phyloP scores from a whole-genome alignment of 352 stramenopile species.

The Pythium dissimile region DNA sequence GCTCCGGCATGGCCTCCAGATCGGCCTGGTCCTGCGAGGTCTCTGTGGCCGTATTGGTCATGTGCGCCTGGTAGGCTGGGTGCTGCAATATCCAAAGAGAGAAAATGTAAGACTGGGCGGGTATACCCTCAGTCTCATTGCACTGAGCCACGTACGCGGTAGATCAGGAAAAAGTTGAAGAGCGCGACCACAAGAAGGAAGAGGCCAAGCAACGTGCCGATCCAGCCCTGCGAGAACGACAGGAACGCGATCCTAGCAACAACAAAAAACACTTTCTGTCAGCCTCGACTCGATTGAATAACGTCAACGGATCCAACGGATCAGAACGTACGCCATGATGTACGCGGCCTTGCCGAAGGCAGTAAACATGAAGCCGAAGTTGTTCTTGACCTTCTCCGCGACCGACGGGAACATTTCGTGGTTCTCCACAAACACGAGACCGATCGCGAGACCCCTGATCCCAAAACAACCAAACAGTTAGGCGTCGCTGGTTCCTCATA shows the following conservation, averaged over 20 bases:
- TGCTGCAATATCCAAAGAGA: constrained; percentile 31
- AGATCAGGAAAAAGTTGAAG: constrained; percentile 89
- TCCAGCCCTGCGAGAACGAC: constrained; percentile 74
- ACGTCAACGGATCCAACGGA: constrained; percentile 1
- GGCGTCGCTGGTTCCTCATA: not conserved
- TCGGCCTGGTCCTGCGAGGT: constrained; percentile 55
- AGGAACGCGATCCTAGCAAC: constrained; percentile 68
- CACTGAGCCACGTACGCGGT: constrained; percentile 53
- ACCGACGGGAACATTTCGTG: constrained; percentile 79
- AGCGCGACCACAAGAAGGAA: constrained; percentile 73
- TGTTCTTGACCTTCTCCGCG: constrained; percentile 76
- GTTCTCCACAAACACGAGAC: constrained; percentile 81
- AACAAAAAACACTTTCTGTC: not conserved
- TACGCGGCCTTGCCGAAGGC: constrained; percentile 78
- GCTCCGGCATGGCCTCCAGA: constrained; percentile 70
- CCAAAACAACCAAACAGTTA: not conserved
- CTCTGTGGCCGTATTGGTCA: constrained; percentile 55
- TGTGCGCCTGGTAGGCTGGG: constrained; percentile 72
- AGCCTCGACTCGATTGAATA: too few relatives aligned
- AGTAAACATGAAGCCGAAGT: constrained; percentile 89
- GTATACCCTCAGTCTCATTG: too few relatives aligned
- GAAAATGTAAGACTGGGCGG: too few relatives aligned
- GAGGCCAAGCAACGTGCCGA: constrained; percentile 69
- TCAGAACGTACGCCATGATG: constrained; percentile 65
- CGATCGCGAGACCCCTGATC: constrained; percentile 51